These are phyloP conservation scores for Phaeosphaeriaceae sp. DNA, from an alignment of 2,329 filamentous ascomycete genomes.

Conservation along the genomic window DNA sequence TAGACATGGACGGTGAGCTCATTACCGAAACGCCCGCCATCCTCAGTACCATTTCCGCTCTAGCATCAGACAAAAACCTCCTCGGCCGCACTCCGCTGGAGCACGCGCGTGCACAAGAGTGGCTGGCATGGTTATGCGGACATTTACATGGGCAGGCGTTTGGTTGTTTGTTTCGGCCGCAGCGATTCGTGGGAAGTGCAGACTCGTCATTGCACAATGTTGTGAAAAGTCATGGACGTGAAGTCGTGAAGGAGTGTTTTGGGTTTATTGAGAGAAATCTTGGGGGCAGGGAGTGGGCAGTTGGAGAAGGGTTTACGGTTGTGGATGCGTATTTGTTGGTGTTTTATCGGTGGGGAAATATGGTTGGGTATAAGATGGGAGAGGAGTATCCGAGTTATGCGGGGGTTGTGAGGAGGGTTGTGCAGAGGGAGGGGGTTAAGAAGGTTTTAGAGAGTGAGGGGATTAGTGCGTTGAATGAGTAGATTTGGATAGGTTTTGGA, in stretches of 20 bases:
- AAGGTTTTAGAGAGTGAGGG: constrained; percentile 18
- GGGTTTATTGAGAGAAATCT: constrained; percentile 20
- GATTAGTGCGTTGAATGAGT: constrained; percentile 7
- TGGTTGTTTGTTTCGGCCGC: constrained; percentile 22
- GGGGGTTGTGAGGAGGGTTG: constrained; percentile 13
- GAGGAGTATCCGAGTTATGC: constrained; percentile 23
- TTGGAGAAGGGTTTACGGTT: constrained; percentile 22
- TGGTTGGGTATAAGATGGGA: constrained; percentile 17
- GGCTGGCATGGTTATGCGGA: constrained; percentile 25
- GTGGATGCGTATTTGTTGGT: constrained; percentile 31
- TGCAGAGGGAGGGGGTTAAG: constrained; percentile 13
- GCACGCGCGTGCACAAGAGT: constrained; percentile 24
- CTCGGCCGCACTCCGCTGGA: constrained; percentile 21
- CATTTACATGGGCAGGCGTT: constrained; percentile 27
- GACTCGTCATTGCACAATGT: constrained; percentile 8
- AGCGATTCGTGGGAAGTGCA: constrained; percentile 14
- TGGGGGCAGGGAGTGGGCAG: constrained; percentile 16
- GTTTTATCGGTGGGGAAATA: constrained; percentile 28
- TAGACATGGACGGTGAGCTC: constrained; percentile 21
- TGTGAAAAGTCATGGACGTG: constrained; percentile 10
- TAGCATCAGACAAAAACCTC: constrained; percentile 19
- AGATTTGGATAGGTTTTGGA: too few species aligned
- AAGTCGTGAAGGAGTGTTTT: constrained; percentile 13
- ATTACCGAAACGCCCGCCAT: constrained; percentile 33
- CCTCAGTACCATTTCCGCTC: constrained; percentile 19